Conservation (phyloP, 108 stramenopile species). For the Phaeodactylum tricornutum region DNA sequence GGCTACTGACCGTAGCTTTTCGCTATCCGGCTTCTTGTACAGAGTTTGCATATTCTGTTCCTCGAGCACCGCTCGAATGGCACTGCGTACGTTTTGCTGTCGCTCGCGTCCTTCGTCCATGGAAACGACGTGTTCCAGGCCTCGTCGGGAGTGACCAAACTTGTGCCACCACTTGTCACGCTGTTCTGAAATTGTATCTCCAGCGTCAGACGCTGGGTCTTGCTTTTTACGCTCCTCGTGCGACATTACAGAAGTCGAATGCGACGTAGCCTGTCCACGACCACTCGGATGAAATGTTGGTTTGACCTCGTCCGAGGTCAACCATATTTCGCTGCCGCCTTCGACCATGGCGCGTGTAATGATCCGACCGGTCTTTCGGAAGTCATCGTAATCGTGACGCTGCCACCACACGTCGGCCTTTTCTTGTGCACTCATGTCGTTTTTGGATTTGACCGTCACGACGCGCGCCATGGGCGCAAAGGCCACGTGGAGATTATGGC, state of each 20-base stretch:
- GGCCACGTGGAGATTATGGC: too few relatives aligned
- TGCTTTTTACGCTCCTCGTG: too few relatives aligned
- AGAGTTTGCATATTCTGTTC: constrained; percentile 59
- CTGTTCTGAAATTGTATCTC: constrained; percentile 10
- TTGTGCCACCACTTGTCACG: constrained; percentile 81
- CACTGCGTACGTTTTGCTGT: constrained; percentile 47
- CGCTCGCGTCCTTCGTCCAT: constrained; percentile 70
- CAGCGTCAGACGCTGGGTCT: constrained; percentile 4
- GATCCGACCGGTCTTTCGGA: constrained; percentile 81
- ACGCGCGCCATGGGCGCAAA: constrained; percentile 83
- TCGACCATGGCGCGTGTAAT: constrained; percentile 79
- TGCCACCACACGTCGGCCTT: constrained; percentile 77
- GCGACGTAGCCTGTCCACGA: neutral
- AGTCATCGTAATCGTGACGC: constrained; percentile 72
- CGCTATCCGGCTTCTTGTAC: constrained; percentile 38
- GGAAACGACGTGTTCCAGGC: constrained; percentile 76
- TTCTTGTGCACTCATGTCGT: constrained; percentile 45
- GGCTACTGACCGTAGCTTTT: constrained; percentile 60
- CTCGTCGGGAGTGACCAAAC: constrained; percentile 75
- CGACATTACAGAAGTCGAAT: neutral
- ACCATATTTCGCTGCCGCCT: constrained; percentile 83
- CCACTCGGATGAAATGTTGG: constrained; percentile 1
- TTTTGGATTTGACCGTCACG: constrained; percentile 52
- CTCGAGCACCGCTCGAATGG: constrained; percentile 53
- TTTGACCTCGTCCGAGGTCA: constrained; percentile 53